Percentiles rank a stretch among this genome's conserved stretches.
Conservation (phyloP, 495 filamentous ascomycete species). For the Parachaetomium inaequale region DNA sequence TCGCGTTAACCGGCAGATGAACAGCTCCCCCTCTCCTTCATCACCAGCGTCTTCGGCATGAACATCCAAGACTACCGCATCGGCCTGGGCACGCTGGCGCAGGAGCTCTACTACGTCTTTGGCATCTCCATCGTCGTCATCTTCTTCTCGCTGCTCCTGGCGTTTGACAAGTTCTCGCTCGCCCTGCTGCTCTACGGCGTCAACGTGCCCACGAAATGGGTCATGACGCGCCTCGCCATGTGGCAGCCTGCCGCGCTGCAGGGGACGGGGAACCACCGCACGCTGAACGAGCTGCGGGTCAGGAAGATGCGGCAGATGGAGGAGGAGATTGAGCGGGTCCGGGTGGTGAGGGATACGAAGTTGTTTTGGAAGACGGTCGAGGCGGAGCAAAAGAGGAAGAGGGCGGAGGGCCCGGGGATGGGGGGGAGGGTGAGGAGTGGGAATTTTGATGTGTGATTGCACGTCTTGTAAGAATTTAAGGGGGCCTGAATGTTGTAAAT, state of each 20-base stretch:
- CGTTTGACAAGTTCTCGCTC: conserved; percentile 22
- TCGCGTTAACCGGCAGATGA: background rate
- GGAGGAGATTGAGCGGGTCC: conserved; percentile 18
- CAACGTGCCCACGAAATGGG: conserved; percentile 19
- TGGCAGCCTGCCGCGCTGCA: conserved; percentile 9
- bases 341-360: conserved; percentile 18
- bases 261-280: conserved; percentile 11
- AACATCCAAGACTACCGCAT: conserved; percentile 20
- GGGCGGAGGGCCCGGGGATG: background rate
- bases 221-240: conserved; percentile 16
- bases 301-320: conserved; percentile 14
- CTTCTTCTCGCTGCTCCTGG: conserved; percentile 19
- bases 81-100: conserved; percentile 15
- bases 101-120: conserved; percentile 18
- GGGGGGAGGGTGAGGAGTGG: conserved; percentile 13
- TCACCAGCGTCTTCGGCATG: conserved; percentile 20
- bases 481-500: no score
- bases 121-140: conserved; percentile 17
- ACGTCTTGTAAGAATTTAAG: no score
- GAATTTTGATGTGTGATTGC: conserved; percentile 9
- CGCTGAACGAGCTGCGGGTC: conserved; percentile 18
- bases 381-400: conserved; percentile 13
- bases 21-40: conserved; percentile 19
- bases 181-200: conserved; percentile 18
- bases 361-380: conserved; percentile 19